These are phyloP conservation scores for Mycosphaerelloides madeirae DNA, from an alignment of 2,329 filamentous ascomycete genomes.

Conservation along the genomic window DNA sequence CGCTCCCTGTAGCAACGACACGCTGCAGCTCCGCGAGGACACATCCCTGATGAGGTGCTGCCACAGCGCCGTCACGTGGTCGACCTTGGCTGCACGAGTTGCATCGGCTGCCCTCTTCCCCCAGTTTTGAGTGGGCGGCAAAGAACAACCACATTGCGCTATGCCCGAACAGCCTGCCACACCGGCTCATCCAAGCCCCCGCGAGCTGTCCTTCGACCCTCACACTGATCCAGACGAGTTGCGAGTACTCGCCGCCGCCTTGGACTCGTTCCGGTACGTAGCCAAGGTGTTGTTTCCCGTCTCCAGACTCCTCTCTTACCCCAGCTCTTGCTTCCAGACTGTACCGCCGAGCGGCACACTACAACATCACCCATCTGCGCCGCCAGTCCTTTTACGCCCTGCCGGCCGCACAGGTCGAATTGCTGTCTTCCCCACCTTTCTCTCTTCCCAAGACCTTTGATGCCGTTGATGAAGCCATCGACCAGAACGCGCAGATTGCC, in stretches of 20 bases:
- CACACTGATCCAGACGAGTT: slow-evolving; percentile 74
- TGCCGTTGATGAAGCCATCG: slow-evolving; percentile 80
- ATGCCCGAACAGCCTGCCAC: too few relatives aligned
- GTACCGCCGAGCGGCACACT: slow-evolving; percentile 78
- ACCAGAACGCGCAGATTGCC: slow-evolving; percentile 78
- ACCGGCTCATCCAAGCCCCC: neutral
- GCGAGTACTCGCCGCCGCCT: slow-evolving; percentile 69
- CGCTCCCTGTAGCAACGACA: too few relatives aligned
- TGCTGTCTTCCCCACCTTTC: slow-evolving; percentile 77
- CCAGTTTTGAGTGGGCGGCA: too few relatives aligned
- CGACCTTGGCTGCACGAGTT: too few relatives aligned
- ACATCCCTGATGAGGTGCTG: too few relatives aligned
- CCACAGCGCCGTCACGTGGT: too few relatives aligned
- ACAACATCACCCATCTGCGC: slow-evolving; percentile 84
- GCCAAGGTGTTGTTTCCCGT: neutral
- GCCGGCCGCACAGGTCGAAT: slow-evolving; percentile 74
- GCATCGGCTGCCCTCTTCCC: too few relatives aligned
- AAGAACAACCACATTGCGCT: too few relatives aligned
- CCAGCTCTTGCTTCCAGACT: slow-evolving; percentile 24
- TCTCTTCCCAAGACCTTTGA: slow-evolving; percentile 74
- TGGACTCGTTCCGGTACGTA: slow-evolving; percentile 81
- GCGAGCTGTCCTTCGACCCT: slow-evolving; percentile 48
- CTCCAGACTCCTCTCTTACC: slow-evolving; percentile 7
- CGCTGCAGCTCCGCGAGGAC: too few relatives aligned
- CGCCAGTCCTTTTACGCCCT: slow-evolving; percentile 91